phyloP scores from a whole-genome alignment of 2,329 filamentous ascomycete species.

The Tolypocladium cylindrosporum region DNA sequence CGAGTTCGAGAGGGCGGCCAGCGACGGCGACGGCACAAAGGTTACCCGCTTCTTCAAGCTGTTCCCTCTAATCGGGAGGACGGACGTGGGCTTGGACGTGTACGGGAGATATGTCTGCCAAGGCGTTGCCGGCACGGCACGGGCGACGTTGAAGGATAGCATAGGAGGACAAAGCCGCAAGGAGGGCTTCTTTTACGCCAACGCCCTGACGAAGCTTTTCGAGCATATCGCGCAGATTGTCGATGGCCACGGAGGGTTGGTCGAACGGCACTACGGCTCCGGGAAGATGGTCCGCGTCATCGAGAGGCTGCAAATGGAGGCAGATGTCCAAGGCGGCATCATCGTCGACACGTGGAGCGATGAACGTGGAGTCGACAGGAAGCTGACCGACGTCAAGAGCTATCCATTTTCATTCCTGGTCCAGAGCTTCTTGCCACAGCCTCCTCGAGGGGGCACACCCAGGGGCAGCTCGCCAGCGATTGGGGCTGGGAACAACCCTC shows the following conservation, averaged over 20 bases:
- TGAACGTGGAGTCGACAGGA: constrained; percentile 73
- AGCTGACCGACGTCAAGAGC: constrained; percentile 89
- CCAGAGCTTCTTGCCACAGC: constrained; percentile 76
- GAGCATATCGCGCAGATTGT: constrained; percentile 97
- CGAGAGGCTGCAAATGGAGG: constrained; percentile 84
- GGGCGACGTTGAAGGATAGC: constrained; percentile 66
- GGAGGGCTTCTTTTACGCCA: constrained; percentile 86
- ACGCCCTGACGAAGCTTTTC: constrained; percentile 81
- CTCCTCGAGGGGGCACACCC: constrained; percentile 53
- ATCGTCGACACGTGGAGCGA: constrained; percentile 94
- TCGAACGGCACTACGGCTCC: constrained; percentile 85
- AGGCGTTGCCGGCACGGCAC: constrained; percentile 77
- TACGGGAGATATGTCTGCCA: constrained; percentile 96
- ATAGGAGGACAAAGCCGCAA: constrained; percentile 37
- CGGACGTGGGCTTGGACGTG: constrained; percentile 83
- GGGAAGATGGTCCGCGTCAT: constrained; percentile 95
- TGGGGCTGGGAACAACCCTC: constrained; percentile 40
- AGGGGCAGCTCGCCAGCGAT: constrained; percentile 68
- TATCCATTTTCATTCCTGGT: constrained; percentile 97
- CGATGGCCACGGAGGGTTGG: constrained; percentile 79
- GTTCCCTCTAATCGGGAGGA: constrained; percentile 84
- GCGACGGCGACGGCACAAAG: constrained; percentile 75
- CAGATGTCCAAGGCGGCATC: constrained; percentile 92
- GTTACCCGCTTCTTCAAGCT: constrained; percentile 97
- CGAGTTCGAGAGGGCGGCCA: constrained; percentile 88